Evolutionary conservation across 2,329 filamentous ascomycete genomes (phyloP), one percentile per base, ranked within the genome.

Genomic region (Trichoderma hamatum): DNA sequence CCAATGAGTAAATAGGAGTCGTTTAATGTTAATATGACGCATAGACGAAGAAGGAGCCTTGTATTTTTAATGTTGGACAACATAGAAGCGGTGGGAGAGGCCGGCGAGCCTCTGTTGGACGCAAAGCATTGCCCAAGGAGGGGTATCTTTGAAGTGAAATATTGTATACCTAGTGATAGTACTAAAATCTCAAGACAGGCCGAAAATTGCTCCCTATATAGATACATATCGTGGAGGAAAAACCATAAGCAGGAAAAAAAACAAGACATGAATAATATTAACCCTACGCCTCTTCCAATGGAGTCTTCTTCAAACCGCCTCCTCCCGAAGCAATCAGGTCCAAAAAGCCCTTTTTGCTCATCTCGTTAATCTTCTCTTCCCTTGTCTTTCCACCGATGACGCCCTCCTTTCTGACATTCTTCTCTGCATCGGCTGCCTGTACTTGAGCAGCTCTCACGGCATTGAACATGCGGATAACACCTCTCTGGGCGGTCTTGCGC

Each of bases 381-480:
- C 93, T 88, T 79, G 92, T 89, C 71, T 86, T 87, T 76, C 93
- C 89, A 1, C 95, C 95, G 36, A 97, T 86, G 0, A 96, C 84
- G 3, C 93, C 92, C 70, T 90, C 87, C 73, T 88, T 89, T 79
- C 88, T 87, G 60, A 89, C 86, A 72, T 88, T 87, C 78, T 84
- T 88, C 77, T 92, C 90, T 5, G 93, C 91, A 80, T 95, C 90
- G 70, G 90, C 88, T 2, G 91, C 94, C 80, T 94, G 92, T 69
- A 97, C 92, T 81, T 99, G 96, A 16, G 96, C 94, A 26, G 93
- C 93, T 55, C 95, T 86, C 36, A 99, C 94, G 0, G 96, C 96
- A 79, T 98, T 97, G 82, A 99, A 99, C 69, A 99, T 84, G 84
- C 95, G 96, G 28, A 98, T 91, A 51, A 99, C 96, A 87, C 95